Evolutionary conservation across 495 filamentous ascomycete genomes (phyloP), one percentile per base, ranked within the genome.

Genomic region (Thermochaetoides thermophila): DNA sequence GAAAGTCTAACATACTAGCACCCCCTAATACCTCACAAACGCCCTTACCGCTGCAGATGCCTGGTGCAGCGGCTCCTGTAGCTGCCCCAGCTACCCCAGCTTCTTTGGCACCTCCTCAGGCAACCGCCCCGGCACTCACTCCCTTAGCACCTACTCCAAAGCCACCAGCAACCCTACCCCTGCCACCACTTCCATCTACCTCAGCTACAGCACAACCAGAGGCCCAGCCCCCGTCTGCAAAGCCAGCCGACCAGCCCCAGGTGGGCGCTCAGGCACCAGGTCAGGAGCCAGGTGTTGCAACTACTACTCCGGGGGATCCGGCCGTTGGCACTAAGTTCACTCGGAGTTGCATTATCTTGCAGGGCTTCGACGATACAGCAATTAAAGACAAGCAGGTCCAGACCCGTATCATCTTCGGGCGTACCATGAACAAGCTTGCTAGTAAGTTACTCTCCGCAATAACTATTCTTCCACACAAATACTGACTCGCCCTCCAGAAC

Each of bases 321-420:
- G 12, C 41, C n/a, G 42, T 39, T 6, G 51, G 55, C 29, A 45
- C 49, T 2, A 57, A 57, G 18, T 46, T 57, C 11, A 64, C 62
- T 17, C 56, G 61, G n/a, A 61, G 65, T 32, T 64, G 56, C 37
- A 63, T 74, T 23, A 69, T 76, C 34, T 49, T 74, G 0, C 60
- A 70, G 29, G 74, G 73, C 38, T 71, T 70, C 32, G 57, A 70
- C 38, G 63, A 69, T 31, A 49, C 53, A 17, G 60, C 60, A 32
- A 58, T 72, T 38, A 68, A 69, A 40, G 60, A 69, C 39, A 66
- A 65, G 39, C 51, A 63, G 38, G 57, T 68, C 2, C 68, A 72
- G 48, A 64, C 59, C 21, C 63, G 61, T 33, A 65, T 72, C 34
- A 46, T 72, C 7, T 68, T 72, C 29, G 57, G 56, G 31, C 45